Base-by-base conservation (phyloP, 192 early-diverging fungal species). In the Coemansia sp. region DNA sequence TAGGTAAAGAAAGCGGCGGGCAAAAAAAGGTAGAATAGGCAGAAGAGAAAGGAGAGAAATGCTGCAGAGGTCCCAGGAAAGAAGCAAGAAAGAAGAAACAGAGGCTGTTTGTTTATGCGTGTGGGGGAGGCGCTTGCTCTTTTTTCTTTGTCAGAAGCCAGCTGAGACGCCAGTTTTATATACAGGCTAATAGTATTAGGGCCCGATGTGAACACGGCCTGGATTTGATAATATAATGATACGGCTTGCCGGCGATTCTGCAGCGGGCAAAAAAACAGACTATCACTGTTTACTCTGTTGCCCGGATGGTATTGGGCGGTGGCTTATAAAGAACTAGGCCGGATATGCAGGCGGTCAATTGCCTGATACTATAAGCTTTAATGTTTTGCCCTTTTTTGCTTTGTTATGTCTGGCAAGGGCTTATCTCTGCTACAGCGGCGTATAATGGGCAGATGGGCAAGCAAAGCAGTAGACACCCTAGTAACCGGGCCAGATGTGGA, bases 281-380 rank as follows among this genome's bases (percentile, higher is more conserved):
- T 45, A 45, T 8, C 17, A 5, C 12, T 45, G 42, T 12, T 16
- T 45, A 45, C 42, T 45, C 17, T 45, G 14, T 45, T 45, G 42
- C 42, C 42, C 42, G 14, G 42, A 45, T 45, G 42, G 42, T 45
- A 45, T 45, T 45, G 42, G 14, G 42, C 17, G 42, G 42, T 45
- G 42, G 42, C 42, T 45, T 45, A 45, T 45, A 16, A 45, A 45
- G 42, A 45, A 16, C 42, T 45, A 45, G 42, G 42, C 14, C 42
- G 42, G 42, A 45, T 45, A 45, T 45, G 42, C 42, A 45, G 42
- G 42, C 42, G 14, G 42, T 45, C 42, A 45, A 45, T 45, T 45
- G 42, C 42, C 42, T 45, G 42, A 45, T 45, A 5, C 42, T 45
- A 45, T 45, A 45, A 45, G 42, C 42, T 45, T 45, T 45, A 16